Evolutionary conservation across 1,284 basidiomycete genomes (phyloP).

Genomic region (Rhodotorula sp.): DNA sequence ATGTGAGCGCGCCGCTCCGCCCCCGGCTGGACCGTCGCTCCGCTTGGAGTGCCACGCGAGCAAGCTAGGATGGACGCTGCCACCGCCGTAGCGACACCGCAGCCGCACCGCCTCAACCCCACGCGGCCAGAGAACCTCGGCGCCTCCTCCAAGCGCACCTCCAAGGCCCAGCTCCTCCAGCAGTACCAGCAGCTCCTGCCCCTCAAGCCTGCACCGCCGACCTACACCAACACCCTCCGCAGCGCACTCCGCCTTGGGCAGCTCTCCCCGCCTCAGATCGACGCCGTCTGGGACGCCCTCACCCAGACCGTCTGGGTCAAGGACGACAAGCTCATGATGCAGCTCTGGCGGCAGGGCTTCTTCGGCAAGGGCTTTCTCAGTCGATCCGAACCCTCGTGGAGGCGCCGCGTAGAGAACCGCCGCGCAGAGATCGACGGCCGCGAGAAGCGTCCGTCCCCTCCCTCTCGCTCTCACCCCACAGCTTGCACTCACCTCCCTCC

Average conservation of each 20-base stretch:
- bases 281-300: slow-evolving; percentile 67
- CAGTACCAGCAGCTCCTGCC: slow-evolving; percentile 39
- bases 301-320: slow-evolving; percentile 80
- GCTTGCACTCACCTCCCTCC: neutral
- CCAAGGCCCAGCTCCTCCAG: slow-evolving; percentile 10
- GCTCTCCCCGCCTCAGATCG: slow-evolving; percentile 63
- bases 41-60: neutral
- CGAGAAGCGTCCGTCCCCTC: slow-evolving; percentile 55
- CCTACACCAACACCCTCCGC: slow-evolving; percentile 64
- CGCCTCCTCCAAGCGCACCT: slow-evolving; percentile 31
- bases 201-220: slow-evolving; percentile 9
- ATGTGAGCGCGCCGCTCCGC: no score
- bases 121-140: slow-evolving; percentile 36
- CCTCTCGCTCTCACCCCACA: neutral
- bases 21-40: no score
- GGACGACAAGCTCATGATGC: slow-evolving; percentile 62
- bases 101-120: neutral
- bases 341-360: slow-evolving; percentile 88
- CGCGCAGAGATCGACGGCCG: slow-evolving; percentile 62
- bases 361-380: slow-evolving; percentile 96
- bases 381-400: slow-evolving; percentile 93
- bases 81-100: neutral
- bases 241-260: slow-evolving; percentile 56
- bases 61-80: neutral
- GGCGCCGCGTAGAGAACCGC: slow-evolving; percentile 60